Conservation (phyloP, 2,329 filamentous ascomycete species). For the Sarocladiaceae sp. region DNA sequence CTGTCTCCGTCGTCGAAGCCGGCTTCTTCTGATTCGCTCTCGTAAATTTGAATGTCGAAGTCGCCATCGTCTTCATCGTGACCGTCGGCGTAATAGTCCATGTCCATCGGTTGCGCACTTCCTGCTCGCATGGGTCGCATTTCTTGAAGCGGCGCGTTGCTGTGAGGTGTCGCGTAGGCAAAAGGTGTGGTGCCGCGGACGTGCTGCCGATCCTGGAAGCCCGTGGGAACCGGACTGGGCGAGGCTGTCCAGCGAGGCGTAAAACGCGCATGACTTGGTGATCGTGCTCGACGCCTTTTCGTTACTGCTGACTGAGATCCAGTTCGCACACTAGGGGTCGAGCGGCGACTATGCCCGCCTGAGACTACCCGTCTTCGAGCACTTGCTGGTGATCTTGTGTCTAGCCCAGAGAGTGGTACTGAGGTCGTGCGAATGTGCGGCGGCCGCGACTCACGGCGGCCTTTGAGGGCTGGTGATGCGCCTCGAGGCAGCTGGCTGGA, state of each 20-base stretch:
- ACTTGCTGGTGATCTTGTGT: slow-evolving; percentile 31
- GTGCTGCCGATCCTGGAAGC: slow-evolving; percentile 28
- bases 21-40: slow-evolving; percentile 30
- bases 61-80: slow-evolving; percentile 29
- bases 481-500: slow-evolving; percentile 29
- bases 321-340: slow-evolving; percentile 25
- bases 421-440: slow-evolving; percentile 49
- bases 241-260: slow-evolving; percentile 54
- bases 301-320: slow-evolving; percentile 27
- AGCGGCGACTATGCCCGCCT: slow-evolving; percentile 29
- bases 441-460: slow-evolving; percentile 39
- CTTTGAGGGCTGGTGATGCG: slow-evolving; percentile 32
- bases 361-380: slow-evolving; percentile 43
- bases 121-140: slow-evolving; percentile 25
- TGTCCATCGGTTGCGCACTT: slow-evolving; percentile 22
- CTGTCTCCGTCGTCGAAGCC: slow-evolving; percentile 24
- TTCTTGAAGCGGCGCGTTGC: slow-evolving; percentile 51
- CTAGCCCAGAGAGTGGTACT: slow-evolving; percentile 38
- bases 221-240: slow-evolving; percentile 37
- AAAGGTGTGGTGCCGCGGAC: slow-evolving; percentile 50
- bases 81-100: slow-evolving; percentile 31
- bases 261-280: slow-evolving; percentile 49
- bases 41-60: slow-evolving; percentile 30
- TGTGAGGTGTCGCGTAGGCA: slow-evolving; percentile 73
- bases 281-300: slow-evolving; percentile 51